Conservation (phyloP, 2,329 filamentous ascomycete genomes). For the Cordyceps militaris region DNA sequence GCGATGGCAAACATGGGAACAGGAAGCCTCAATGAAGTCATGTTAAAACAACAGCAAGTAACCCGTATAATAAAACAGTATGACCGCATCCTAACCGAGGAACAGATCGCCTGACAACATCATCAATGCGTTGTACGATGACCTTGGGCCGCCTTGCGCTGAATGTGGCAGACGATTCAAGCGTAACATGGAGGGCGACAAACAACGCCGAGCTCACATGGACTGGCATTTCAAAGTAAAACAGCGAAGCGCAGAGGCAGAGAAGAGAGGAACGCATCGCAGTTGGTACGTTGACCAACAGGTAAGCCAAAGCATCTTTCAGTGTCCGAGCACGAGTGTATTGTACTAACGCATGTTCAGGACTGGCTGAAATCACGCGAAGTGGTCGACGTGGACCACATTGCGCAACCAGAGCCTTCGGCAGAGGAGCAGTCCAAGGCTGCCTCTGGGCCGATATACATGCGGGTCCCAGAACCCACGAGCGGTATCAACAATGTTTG, state of each 20-base stretch:
- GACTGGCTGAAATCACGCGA: slow-evolving; percentile 90
- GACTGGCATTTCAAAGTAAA: slow-evolving; percentile 98
- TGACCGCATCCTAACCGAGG: slow-evolving; percentile 14
- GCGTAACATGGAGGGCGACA: slow-evolving; percentile 67
- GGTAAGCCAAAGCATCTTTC: slow-evolving; percentile 40
- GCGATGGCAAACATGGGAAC: slow-evolving; percentile 17
- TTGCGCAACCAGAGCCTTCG: slow-evolving; percentile 27
- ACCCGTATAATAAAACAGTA: not conserved
- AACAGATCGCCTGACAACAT: slow-evolving; percentile 60
- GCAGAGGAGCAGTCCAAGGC: slow-evolving; percentile 39
- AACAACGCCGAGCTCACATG: slow-evolving; percentile 84
- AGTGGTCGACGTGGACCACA: slow-evolving; percentile 59
- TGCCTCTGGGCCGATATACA: slow-evolving; percentile 56
- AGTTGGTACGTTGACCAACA: slow-evolving; percentile 92
- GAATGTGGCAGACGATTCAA: slow-evolving; percentile 87
- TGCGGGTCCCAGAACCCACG: slow-evolving; percentile 75
- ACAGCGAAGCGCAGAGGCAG: slow-evolving; percentile 76
- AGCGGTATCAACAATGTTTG: slow-evolving; percentile 70
- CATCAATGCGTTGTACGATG: slow-evolving; percentile 68
- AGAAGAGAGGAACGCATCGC: slow-evolving; percentile 79
- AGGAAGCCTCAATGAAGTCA: slow-evolving; percentile 43
- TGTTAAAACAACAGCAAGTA: slow-evolving; percentile 64
- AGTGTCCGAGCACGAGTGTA: not conserved
- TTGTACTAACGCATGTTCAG: slow-evolving; percentile 34
- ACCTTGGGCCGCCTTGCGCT: slow-evolving; percentile 77